phyloP scores from a whole-genome alignment of 2,329 filamentous ascomycete species.

The Trichoderma hamatum region DNA sequence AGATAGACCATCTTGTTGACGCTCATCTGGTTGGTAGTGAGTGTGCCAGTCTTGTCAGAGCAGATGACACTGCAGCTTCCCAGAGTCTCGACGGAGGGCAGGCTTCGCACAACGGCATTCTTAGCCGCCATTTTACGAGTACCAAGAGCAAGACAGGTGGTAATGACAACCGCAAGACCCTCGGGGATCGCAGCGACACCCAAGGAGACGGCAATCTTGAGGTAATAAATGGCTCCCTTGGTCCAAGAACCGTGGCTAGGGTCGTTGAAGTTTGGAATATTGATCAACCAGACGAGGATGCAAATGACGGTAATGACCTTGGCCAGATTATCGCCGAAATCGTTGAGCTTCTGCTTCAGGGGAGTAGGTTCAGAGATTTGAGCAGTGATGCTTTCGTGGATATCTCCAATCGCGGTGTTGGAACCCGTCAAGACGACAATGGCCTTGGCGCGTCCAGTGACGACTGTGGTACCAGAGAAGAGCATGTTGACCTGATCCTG shows the following conservation, averaged over 20 bases:
- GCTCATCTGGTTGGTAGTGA: slow-evolving; percentile 99
- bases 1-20: slow-evolving; percentile 91
- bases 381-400: slow-evolving; percentile 96
- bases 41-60: slow-evolving; percentile 97
- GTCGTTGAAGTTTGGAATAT: slow-evolving; percentile 95
- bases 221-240: slow-evolving; percentile 98
- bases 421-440: slow-evolving; percentile 88
- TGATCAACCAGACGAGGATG: slow-evolving; percentile 96
- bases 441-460: slow-evolving; percentile 89
- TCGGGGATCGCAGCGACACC: slow-evolving; percentile 98
- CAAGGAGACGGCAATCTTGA: slow-evolving; percentile 98
- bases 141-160: slow-evolving; percentile 93
- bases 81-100: slow-evolving; percentile 95
- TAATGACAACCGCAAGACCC: slow-evolving; percentile 96
- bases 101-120: slow-evolving; percentile 93
- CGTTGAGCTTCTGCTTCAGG: slow-evolving; percentile 97
- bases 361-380: slow-evolving; percentile 98
- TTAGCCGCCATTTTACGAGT: slow-evolving; percentile 99
- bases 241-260: slow-evolving; percentile 90
- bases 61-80: slow-evolving; percentile 99
- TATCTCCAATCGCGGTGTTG: slow-evolving; percentile 94
- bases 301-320: slow-evolving; percentile 99
- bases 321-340: slow-evolving; percentile 93
- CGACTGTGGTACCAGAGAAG: slow-evolving; percentile 97
- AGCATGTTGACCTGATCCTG: slow-evolving; percentile 98